Evolutionary conservation across 139 green algal genomes (phyloP), one percentile per base, ranked within the genome.

Genomic region (Tetradesmus obliquus): DNA sequence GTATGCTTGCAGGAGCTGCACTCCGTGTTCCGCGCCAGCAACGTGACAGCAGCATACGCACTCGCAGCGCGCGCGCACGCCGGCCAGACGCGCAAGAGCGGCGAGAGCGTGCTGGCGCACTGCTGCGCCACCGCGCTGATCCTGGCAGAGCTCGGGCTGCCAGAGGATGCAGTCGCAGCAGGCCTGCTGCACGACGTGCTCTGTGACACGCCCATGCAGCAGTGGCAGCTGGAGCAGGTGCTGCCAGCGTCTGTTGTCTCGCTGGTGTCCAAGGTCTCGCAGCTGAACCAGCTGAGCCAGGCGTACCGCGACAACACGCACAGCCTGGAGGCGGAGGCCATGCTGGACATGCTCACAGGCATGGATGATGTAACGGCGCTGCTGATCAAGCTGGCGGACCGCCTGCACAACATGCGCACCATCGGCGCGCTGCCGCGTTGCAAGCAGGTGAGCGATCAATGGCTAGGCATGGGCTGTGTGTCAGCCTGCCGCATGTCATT

Each of bases 371-470:
- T 87, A 17, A 66, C 53, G 3, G 62, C 81, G 20, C 92, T 98
- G 53, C 94, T 99, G 58, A 91, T 99, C 71, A 97, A 96, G 86
- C 96, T 99, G 54, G 96, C 96, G 8, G 96, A 98, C 80, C 90
- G 96, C 9, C 86, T 99, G 88, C 94, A 97, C 86, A 95, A 96
- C 89, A 94, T 98, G 94, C 94, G 95, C 32, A 96, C 93, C 17
- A 53, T 97, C 84, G 88, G 86, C 22, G 94, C 91, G 60, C 91
- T 97, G 55, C 74, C 93, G 19, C 69, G 74, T 15, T 91, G 87
- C n/a, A 95, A 96, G 91, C 93, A 94, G 83, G 85, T 87, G 55
- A 22, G 81, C 51, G 32, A 57, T 22, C 60, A 79, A 22, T 24
- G 17, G 66, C 60, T 66, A 9, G 19, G 17, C n/a, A 19, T 60